A percentile compares a stretch with the other conserved stretches of the same genome.
These are phyloP conservation scores for Phoenix dactylifera DNA, from an alignment of 176 grass and related monocot species.

Conservation along the genomic window DNA sequence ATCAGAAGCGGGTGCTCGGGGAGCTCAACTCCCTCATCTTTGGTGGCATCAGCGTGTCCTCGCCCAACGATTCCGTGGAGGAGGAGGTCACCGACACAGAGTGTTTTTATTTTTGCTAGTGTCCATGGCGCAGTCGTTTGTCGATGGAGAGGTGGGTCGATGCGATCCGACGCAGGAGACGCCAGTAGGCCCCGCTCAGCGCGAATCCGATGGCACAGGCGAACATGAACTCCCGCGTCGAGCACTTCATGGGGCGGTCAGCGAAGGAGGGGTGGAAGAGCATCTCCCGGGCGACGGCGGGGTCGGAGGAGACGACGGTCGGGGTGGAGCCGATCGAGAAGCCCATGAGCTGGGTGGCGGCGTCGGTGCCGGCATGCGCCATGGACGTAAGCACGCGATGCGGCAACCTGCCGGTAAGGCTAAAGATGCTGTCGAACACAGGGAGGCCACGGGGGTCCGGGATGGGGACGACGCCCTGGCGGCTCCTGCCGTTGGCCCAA, in stretches of 20 bases:
- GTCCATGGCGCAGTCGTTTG: no score
- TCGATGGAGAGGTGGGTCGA: constrained; percentile 49
- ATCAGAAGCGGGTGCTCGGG: no score
- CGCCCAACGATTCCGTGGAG: no score
- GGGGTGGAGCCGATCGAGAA: constrained; percentile 59
- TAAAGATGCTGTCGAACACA: constrained; percentile 48
- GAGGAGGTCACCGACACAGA: no score
- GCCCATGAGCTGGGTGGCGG: constrained; percentile 39
- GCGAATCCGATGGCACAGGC: constrained; percentile 56
- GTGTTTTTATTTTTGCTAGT: no score
- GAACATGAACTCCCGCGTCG: constrained; percentile 57
- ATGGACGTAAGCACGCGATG: constrained; percentile 38
- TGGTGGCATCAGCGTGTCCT: no score
- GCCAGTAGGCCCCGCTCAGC: constrained; percentile 60
- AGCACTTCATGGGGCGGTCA: constrained; percentile 45
- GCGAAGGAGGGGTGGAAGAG: constrained; percentile 44
- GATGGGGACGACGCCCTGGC: constrained; percentile 20
- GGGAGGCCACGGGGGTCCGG: constrained; percentile 37
- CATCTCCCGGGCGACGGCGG: constrained; percentile 29
- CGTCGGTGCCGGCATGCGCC: neutral
- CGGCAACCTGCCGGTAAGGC: constrained; percentile 27
- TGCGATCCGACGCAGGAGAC: constrained; percentile 50
- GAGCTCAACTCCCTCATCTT: no score
- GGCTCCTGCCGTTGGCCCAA: constrained; percentile 31
- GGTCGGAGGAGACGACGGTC: constrained; percentile 35